phyloP scores from a whole-genome alignment of 139 green algal genomes.

The Gonium pectorale region DNA sequence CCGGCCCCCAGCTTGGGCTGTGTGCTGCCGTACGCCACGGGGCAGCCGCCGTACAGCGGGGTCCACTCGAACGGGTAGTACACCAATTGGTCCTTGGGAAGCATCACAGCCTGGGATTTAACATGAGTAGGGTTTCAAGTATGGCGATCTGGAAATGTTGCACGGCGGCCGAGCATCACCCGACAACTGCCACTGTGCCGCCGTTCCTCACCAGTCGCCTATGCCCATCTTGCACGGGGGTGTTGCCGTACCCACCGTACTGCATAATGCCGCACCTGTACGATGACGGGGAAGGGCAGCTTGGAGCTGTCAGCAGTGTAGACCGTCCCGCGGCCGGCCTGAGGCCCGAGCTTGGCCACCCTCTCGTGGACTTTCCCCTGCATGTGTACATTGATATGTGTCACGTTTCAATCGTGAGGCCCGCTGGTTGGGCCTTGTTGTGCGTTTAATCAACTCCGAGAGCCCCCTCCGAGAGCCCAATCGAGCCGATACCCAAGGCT shows the following conservation, averaged over 20 bases:
- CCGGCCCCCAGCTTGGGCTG: conserved; percentile 15
- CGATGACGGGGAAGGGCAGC: conserved; percentile 28
- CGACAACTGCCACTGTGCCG: too few species aligned
- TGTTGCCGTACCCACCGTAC: background rate
- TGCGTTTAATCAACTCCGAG: too few species aligned
- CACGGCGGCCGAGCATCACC: too few species aligned
- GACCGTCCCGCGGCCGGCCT: background rate
- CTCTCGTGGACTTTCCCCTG: background rate
- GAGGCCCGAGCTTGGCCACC: background rate
- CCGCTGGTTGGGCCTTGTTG: too few species aligned
- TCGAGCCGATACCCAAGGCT: too few species aligned
- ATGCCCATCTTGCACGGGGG: too few species aligned
- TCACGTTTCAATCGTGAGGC: too few species aligned
- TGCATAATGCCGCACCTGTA: background rate
- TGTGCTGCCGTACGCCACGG: background rate
- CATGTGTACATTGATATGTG: too few species aligned
- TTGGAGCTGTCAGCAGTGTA: background rate
- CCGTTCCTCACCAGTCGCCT: too few species aligned
- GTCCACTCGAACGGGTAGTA: conserved; percentile 34
- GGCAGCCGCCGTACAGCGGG: conserved; percentile 39
- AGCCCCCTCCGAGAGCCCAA: too few species aligned
- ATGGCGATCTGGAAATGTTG: too few species aligned
- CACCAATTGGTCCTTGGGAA: background rate
- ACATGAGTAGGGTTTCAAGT: too few species aligned
- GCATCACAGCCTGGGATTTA: background rate